Percentiles rank a stretch among this genome's conserved stretches.
These are phyloP conservation scores for Aureobasidium pullulans DNA, from an alignment of 2,329 filamentous ascomycete genomes.

Conservation along the genomic window DNA sequence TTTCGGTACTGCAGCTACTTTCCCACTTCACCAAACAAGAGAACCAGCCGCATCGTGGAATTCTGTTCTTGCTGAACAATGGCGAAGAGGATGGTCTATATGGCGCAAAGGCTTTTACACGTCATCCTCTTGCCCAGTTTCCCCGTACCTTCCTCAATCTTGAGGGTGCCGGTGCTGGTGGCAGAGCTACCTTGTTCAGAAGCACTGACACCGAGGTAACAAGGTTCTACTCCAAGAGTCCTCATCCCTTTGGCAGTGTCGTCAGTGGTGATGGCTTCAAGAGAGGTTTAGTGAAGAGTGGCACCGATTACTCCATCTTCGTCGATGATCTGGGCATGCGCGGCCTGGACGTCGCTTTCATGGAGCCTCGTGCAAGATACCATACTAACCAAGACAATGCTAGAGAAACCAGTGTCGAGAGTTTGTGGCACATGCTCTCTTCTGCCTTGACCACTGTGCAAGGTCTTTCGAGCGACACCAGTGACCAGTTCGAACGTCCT, in stretches of 20 bases:
- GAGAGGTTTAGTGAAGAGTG: slow-evolving; percentile 67
- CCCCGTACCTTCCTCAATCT: slow-evolving; percentile 88
- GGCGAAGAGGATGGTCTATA: slow-evolving; percentile 90
- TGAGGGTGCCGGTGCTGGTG: slow-evolving; percentile 88
- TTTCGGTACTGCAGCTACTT: slow-evolving; percentile 78
- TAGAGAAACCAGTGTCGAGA: slow-evolving; percentile 62
- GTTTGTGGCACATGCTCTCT: slow-evolving; percentile 93
- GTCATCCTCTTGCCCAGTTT: slow-evolving; percentile 72
- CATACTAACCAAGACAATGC: slow-evolving; percentile 87
- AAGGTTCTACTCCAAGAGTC: slow-evolving; percentile 62
- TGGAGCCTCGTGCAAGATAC: slow-evolving; percentile 75
- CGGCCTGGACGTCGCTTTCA: slow-evolving; percentile 88
- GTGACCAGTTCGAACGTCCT: slow-evolving; percentile 57
- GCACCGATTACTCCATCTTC: slow-evolving; percentile 86
- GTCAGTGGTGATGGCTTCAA: slow-evolving; percentile 80
- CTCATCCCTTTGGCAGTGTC: slow-evolving; percentile 76
- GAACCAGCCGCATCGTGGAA: slow-evolving; percentile 67
- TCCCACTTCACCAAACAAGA: slow-evolving; percentile 69
- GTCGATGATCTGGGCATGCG: slow-evolving; percentile 69
- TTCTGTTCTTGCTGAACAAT: slow-evolving; percentile 86
- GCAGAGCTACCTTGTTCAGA: slow-evolving; percentile 78
- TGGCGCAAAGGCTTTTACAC: slow-evolving; percentile 75
- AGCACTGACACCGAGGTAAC: slow-evolving; percentile 83
- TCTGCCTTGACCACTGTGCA: slow-evolving; percentile 68
- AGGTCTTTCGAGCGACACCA: slow-evolving; percentile 61